These are phyloP conservation scores for Penicillium cinerascens DNA, from an alignment of 495 filamentous ascomycete genomes.

Conservation along the genomic window DNA sequence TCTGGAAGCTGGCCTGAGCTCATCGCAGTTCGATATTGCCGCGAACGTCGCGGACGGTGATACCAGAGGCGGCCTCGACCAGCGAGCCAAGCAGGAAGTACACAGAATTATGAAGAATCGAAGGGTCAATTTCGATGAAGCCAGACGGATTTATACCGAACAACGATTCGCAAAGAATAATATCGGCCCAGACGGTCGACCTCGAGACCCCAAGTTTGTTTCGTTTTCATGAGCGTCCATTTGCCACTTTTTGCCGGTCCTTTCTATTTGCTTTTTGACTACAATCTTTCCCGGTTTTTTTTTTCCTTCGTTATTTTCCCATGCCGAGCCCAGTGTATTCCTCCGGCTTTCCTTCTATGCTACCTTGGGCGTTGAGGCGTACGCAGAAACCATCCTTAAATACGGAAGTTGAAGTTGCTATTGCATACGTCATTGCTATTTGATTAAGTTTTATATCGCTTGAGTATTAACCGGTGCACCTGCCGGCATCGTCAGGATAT, in stretches of 20 bases:
- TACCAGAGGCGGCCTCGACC: slow-evolving; percentile 73
- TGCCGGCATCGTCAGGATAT: neutral
- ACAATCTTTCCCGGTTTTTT: neutral
- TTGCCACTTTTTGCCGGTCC: neutral
- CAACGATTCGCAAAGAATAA: slow-evolving; percentile 78
- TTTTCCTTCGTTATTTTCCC: neutral
- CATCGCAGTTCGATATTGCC: slow-evolving; percentile 72
- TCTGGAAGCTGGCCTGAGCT: slow-evolving; percentile 80
- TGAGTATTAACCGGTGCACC: neutral
- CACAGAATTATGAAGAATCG: slow-evolving; percentile 81
- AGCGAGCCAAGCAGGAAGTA: slow-evolving; percentile 72
- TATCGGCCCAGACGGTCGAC: slow-evolving; percentile 83
- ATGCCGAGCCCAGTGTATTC: neutral
- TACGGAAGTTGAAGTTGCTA: neutral
- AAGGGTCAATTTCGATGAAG: slow-evolving; percentile 82
- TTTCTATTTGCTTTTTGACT: neutral
- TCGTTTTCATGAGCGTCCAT: slow-evolving; percentile 66
- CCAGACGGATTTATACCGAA: slow-evolving; percentile 77
- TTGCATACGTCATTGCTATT: neutral
- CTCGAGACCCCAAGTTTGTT: slow-evolving; percentile 91
- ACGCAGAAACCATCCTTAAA: neutral
- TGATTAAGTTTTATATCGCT: neutral
- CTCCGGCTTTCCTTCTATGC: neutral
- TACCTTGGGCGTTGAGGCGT: neutral
- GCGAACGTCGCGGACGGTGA: slow-evolving; percentile 78